phyloP scores from a whole-genome alignment of 495 filamentous ascomycete species.

The Staphylotrichum longicolle region DNA sequence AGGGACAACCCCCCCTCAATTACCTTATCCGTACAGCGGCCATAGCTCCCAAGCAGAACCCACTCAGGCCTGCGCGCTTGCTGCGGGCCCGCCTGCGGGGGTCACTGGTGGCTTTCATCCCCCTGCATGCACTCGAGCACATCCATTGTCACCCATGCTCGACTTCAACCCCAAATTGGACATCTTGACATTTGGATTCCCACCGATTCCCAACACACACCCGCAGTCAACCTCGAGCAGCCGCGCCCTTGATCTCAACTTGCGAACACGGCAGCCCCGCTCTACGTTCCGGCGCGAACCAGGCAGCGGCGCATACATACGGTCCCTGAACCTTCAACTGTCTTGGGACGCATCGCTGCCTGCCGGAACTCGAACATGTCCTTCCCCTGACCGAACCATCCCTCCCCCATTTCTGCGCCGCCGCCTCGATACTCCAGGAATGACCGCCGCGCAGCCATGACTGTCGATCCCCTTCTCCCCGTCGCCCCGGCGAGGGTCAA shows the following conservation, averaged over 20 bases:
- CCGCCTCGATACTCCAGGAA: slow-evolving; percentile 21
- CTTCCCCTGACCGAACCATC: slow-evolving; percentile 15
- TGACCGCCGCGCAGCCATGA: slow-evolving; percentile 62
- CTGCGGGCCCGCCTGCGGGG: too few species aligned
- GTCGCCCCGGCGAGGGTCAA: slow-evolving; percentile 85
- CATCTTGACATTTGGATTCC: not conserved
- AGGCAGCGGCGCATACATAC: slow-evolving; percentile 11
- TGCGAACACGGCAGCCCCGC: not conserved
- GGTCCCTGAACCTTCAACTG: too few species aligned
- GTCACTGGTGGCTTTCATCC: too few species aligned
- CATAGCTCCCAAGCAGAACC: slow-evolving; percentile 12
- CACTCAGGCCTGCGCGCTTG: not conserved
- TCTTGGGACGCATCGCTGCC: slow-evolving; percentile 9
- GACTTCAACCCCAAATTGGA: not conserved
- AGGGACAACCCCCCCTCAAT: slow-evolving; percentile 1
- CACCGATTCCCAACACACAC: not conserved
- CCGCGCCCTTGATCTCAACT: not conserved
- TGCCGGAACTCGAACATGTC: slow-evolving; percentile 24
- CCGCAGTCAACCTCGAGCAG: not conserved
- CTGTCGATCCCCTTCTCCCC: slow-evolving; percentile 79
- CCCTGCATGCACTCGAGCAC: not conserved
- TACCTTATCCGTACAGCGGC: too few species aligned
- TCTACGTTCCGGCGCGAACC: slow-evolving; percentile 8
- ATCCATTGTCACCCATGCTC: not conserved
- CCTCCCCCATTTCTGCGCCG: not conserved